These are phyloP conservation scores for Suillus tomentosus DNA, from an alignment of 768 basidiomycete genomes.

Conservation along the genomic window DNA sequence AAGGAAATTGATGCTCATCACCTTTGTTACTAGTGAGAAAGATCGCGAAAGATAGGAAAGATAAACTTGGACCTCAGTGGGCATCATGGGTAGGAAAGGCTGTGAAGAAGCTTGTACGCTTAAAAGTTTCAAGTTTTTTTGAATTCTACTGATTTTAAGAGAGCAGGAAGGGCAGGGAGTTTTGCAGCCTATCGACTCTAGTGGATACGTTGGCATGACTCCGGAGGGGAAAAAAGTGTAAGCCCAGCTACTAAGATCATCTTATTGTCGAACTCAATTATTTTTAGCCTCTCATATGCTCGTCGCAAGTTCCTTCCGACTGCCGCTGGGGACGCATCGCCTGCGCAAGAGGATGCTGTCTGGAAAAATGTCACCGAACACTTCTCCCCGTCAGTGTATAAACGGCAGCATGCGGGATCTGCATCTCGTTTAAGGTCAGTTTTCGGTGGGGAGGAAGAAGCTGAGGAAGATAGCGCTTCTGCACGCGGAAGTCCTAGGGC, in stretches of 20 bases:
- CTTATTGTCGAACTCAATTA: not conserved
- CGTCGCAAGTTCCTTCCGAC: constrained; percentile 35
- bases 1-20: not conserved
- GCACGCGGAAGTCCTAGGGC: constrained; percentile 11
- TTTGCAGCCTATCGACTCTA: constrained; percentile 36
- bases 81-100: constrained; percentile 48
- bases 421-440: constrained; percentile 11
- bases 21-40: constrained; percentile 41
- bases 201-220: constrained; percentile 43
- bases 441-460: constrained; percentile 7
- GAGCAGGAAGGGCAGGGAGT: constrained; percentile 47
- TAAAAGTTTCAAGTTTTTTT: not conserved
- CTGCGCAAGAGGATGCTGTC: constrained; percentile 38
- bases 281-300: constrained; percentile 34
- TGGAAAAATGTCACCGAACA: constrained; percentile 41
- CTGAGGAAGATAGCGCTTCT: constrained; percentile 14
- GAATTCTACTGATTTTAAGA: not conserved
- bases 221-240: constrained; percentile 48
- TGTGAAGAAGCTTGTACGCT: constrained; percentile 44
- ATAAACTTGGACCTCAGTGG: constrained; percentile 52
- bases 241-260: constrained; percentile 19
- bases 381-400: constrained; percentile 23
- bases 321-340: constrained; percentile 25
- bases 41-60: constrained; percentile 43
- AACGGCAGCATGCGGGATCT: constrained; percentile 11